Evolutionary conservation across 1,139 yeast species (phyloP), one percentile per base, ranked within the genome.

Genomic region (Taphrina populina): DNA sequence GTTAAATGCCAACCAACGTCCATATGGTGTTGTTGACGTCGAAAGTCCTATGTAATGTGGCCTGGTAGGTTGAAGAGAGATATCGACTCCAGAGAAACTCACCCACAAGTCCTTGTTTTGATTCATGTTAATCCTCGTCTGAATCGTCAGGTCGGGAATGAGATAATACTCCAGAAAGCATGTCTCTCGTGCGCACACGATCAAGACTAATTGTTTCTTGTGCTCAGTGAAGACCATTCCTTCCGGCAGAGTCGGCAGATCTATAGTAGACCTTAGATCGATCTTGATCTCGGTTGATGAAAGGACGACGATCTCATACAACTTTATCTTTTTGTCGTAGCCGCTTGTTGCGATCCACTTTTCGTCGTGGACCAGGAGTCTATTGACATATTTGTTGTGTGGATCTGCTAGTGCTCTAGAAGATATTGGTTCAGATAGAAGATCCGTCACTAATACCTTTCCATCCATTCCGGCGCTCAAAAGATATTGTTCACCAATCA

Each of bases 1-100:
- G 20, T 62, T 56, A 10, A 64, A 61, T 27, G 63, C 58, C 2
- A 85, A 74, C 8, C 84, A 64, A 60, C 95, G 69, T 86, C 84
- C 81, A 64, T 74, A 83, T 1, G 95, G 95, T 26, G 79, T 77
- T 63, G 85, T 92, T 0, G 88, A 82, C 0, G 95, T 86, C 0
- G 81, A 87, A 1, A 82, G 51, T 3, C 55, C 58, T 11, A 59
- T 54, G 8, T 58, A 52, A 24, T 65, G 61, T 1, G 69, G 61
- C 33, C 41, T 59, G 54, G 62, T 51, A 41, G 59, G 61, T 58
- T 63, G 66, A 29, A 76, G 64, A 3, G 73, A 64, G 39, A 82
- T 69, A 37, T 72, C 70, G 69, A 81, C 73, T 1, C 87, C 83
- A 19, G 83, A 76, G 66, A 86, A 86, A 1, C 82, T 77, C 58